Evolutionary conservation across 1,284 basidiomycete species (phyloP).

Genomic region (Ganoderma lingzhi): DNA sequence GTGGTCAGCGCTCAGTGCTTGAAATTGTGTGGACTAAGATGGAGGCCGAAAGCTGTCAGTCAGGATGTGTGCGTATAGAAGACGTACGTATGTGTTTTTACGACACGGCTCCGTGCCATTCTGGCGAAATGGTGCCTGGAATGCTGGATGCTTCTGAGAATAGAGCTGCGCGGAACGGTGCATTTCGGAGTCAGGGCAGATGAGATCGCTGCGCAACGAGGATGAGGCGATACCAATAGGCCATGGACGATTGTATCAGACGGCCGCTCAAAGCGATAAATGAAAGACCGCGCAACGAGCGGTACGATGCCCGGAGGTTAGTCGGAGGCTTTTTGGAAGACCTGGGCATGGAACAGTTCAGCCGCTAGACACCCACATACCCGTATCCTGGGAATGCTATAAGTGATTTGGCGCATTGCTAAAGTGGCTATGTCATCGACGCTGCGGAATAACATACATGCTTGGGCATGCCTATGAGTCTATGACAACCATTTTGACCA

Average conservation of each 20-base stretch:
- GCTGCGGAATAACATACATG: neutral
- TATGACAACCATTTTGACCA: neutral
- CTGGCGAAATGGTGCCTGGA: neutral
- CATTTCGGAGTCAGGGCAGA: constrained; percentile 3
- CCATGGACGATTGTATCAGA: constrained; percentile 13
- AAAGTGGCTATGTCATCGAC: neutral
- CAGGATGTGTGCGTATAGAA: neutral
- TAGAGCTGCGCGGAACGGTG: constrained; percentile 12
- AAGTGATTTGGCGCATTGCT: neutral
- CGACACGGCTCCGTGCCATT: neutral
- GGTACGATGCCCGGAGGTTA: constrained; percentile 22
- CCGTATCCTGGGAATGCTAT: neutral
- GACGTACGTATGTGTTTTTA: neutral
- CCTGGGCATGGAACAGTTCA: no score
- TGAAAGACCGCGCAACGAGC: constrained; percentile 15
- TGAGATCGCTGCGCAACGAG: constrained; percentile 12
- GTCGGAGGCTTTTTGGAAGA: constrained; percentile 12
- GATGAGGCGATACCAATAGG: constrained; percentile 7
- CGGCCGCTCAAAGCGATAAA: constrained; percentile 20
- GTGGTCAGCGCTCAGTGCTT: neutral
- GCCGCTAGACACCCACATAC: constrained; percentile 1
- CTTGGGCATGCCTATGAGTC: neutral
- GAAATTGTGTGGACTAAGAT: neutral
- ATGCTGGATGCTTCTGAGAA: neutral
- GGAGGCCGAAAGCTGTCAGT: neutral